These are phyloP conservation scores for Saksenaea oblongispora DNA, from an alignment of 371 early-diverging fungal species.

Conservation along the genomic window DNA sequence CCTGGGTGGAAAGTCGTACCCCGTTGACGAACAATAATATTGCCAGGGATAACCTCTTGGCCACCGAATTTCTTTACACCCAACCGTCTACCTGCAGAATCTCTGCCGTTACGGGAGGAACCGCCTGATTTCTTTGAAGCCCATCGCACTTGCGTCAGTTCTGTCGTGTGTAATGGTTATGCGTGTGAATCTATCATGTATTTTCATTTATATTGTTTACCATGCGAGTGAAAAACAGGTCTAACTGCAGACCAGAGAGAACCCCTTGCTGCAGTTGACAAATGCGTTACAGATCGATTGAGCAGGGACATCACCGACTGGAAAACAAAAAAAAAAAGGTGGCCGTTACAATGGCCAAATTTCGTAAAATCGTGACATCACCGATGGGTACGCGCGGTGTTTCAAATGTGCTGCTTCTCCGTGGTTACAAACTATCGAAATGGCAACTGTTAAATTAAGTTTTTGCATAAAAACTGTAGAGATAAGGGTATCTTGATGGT, in stretches of 20 bases:
- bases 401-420: too few species aligned
- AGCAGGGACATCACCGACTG: slow-evolving; percentile 16
- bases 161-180: neutral
- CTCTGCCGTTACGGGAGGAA: slow-evolving; percentile 90
- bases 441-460: too few species aligned
- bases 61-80: slow-evolving; percentile 92
- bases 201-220: neutral
- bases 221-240: slow-evolving; percentile 2
- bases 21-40: slow-evolving; percentile 91
- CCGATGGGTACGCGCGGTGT: too few species aligned
- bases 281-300: slow-evolving; percentile 17
- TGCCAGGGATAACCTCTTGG: slow-evolving; percentile 81
- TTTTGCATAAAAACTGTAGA: too few species aligned
- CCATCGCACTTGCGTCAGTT: slow-evolving; percentile 73
- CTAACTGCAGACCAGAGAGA: neutral
- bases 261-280: slow-evolving; percentile 5
- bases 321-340: neutral
- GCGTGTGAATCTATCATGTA: neutral
- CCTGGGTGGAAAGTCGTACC: slow-evolving; percentile 93
- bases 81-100: slow-evolving; percentile 91
- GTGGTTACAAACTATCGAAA: too few species aligned
- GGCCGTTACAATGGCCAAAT: neutral
- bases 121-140: slow-evolving; percentile 95
- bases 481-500: too few species aligned
- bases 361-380: too few species aligned